Base-by-base conservation (phyloP, 768 basidiomycete species). In the Amanita rubescens region DNA sequence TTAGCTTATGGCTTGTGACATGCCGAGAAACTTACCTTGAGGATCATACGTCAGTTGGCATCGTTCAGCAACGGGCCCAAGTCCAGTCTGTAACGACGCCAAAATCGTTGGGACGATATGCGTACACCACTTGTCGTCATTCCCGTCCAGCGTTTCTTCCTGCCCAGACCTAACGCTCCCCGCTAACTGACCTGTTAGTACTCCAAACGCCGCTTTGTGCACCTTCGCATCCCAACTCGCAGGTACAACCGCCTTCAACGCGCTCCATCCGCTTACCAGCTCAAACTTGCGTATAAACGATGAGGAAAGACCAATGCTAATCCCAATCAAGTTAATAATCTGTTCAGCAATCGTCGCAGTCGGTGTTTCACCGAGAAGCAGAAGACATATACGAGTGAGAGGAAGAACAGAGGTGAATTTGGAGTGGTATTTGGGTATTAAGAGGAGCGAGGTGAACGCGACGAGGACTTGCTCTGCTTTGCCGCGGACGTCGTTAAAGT, bases 221-320 rank as follows among this genome's bases (percentile, higher is more conserved):
- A 94, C 82, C 15, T 66, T 72, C 7, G 69, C 64, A 58, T 85
- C 76, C 94, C 94, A 95, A 42, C 75, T 71, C 19, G 65, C 60
- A 0, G 91, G 87, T 17, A 94, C 61, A 24, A 85, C 77, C 3
- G 75, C 75, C 63, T 82, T 85, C 33, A 95, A 64, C 2, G 87
- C 74, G 43, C 75, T 82, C 87, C 92, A 95, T 8, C 94, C 94
- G 49, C 84, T 85, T 34, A 89, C 82, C 1, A 87, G 71, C 64
- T 94, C 93, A 59, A 95, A 92, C 60, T 89, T 92, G 52, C 85
- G 75, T 43, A 71, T 77, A 69, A 94, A 96, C 2, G 82, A 78
- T 9, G 76, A 62, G 0, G 82, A 82, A 25, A 73, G 65, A 14
- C 67, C 68, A 25, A 85, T 71, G 54, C 82, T 77, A 50, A 84